Evolutionary conservation across 148 eudicot genomes (phyloP).

Genomic region (Dianthus caryophyllus): DNA sequence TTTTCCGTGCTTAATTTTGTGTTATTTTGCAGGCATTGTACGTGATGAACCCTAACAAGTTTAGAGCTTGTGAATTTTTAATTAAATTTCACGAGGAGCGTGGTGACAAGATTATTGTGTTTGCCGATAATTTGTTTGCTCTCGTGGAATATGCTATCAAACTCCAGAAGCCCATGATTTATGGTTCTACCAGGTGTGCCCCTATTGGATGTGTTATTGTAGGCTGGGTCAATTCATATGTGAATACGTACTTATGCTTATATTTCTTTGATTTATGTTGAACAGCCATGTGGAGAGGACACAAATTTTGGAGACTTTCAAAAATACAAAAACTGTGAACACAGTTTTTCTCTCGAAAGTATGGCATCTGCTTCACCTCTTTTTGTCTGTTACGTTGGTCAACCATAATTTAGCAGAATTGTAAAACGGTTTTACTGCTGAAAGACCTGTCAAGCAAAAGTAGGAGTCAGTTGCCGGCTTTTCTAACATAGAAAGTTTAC

Average conservation of each 20-base stretch:
- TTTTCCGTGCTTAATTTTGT: slow-evolving; percentile 4
- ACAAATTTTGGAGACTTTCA: slow-evolving; percentile 87
- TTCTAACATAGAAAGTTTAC: no score
- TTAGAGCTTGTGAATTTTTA: slow-evolving; percentile 94
- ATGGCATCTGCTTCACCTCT: slow-evolving; percentile 7
- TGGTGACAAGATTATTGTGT: slow-evolving; percentile 93
- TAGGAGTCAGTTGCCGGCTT: no score
- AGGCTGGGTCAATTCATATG: neutral
- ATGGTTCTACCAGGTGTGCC: slow-evolving; percentile 91
- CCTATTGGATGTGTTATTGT: neutral
- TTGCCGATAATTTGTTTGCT: slow-evolving; percentile 99
- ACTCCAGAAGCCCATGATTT: slow-evolving; percentile 93
- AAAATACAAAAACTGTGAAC: slow-evolving; percentile 61
- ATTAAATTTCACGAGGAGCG: slow-evolving; percentile 95
- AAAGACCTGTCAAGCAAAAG: neutral
- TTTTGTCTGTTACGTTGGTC: slow-evolving; percentile 1
- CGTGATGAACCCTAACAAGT: slow-evolving; percentile 99
- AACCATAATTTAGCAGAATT: neutral
- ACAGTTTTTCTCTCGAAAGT: slow-evolving; percentile 79
- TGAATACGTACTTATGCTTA: slow-evolving; percentile 2
- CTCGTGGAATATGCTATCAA: slow-evolving; percentile 83
- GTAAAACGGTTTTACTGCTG: neutral
- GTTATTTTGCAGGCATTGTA: slow-evolving; percentile 66
- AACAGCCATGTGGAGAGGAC: slow-evolving; percentile 95
- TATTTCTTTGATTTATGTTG: slow-evolving; percentile 18